Percentiles rank a stretch among this genome's conserved stretches.
Evolutionary conservation across 331 rosid species (phyloP).

Genomic region (Cucumis variabilis): DNA sequence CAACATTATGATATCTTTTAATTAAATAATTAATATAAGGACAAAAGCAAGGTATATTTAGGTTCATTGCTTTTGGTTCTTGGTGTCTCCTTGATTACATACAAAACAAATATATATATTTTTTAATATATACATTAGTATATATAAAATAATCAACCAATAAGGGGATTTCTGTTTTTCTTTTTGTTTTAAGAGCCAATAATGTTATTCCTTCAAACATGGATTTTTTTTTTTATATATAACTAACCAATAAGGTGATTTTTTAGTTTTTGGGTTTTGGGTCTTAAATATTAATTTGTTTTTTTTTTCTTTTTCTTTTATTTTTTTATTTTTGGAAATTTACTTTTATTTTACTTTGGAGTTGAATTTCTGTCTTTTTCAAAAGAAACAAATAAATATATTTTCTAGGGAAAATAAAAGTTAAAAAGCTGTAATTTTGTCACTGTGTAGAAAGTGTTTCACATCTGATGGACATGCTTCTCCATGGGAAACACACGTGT

Average conservation of each 20-base stretch:
- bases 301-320: too few species aligned
- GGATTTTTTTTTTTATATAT: background rate
- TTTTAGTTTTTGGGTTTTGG: background rate
- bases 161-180: background rate
- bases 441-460: background rate
- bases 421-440: background rate
- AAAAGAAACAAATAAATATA: background rate
- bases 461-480: slow-evolving; percentile 6
- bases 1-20: background rate
- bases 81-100: slow-evolving; percentile 8
- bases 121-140: background rate
- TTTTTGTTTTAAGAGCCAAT: too few species aligned
- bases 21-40: slow-evolving; percentile 16
- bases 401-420: too few species aligned
- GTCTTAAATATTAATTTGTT: background rate
- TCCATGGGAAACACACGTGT: slow-evolving; percentile 14
- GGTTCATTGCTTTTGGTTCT: slow-evolving; percentile 17
- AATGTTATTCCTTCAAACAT: too few species aligned
- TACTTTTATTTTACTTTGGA: background rate
- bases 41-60: slow-evolving; percentile 20
- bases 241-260: background rate
- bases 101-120: background rate
- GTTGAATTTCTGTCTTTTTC: slow-evolving; percentile 1
- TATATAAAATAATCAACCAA: background rate
- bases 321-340: background rate